phyloP scores from a whole-genome alignment of 768 basidiomycete genomes.

The Favolaschia claudopus region DNA sequence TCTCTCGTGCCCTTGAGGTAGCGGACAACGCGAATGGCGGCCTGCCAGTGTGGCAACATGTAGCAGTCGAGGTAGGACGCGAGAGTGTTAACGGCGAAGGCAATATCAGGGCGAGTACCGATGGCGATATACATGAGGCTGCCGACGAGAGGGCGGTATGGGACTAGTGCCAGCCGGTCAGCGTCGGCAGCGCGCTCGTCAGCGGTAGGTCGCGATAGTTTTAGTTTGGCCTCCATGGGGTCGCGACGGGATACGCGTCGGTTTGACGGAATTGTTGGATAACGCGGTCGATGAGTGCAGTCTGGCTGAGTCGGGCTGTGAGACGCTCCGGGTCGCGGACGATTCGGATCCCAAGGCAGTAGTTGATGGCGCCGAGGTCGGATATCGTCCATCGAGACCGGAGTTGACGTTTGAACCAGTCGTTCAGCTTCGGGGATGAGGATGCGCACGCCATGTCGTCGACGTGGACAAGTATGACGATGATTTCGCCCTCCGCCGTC shows the following conservation, averaged over 20 bases:
- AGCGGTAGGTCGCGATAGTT: conserved; percentile 27
- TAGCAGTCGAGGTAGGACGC: conserved; percentile 36
- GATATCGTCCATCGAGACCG: conserved; percentile 32
- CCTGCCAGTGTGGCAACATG: conserved; percentile 39
- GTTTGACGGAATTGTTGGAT: conserved; percentile 36
- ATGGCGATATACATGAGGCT: too few species aligned
- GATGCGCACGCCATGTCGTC: conserved; percentile 28
- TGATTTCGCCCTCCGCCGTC: not conserved
- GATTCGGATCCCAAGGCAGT: conserved; percentile 46
- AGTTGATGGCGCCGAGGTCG: conserved; percentile 41
- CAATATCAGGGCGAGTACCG: too few species aligned
- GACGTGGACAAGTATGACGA: conserved; percentile 27
- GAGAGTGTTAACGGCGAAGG: conserved; percentile 30
- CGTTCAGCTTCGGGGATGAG: conserved; percentile 27
- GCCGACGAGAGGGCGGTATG: conserved; percentile 36
- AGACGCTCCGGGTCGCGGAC: conserved; percentile 28
- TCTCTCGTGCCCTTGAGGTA: conserved; percentile 36
- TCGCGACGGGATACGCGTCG: conserved; percentile 24
- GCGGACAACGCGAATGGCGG: conserved; percentile 38
- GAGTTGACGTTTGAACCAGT: too few species aligned
- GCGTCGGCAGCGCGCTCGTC: conserved; percentile 20
- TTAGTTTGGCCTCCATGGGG: conserved; percentile 39
- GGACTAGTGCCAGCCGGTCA: conserved; percentile 18
- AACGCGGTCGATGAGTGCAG: conserved; percentile 37
- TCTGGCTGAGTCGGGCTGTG: conserved; percentile 33